A percentile compares a stretch with the other conserved stretches of the same genome.
These are phyloP conservation scores for Chlamydomonas sp. DNA, from an alignment of 139 green algal genomes.

Conservation along the genomic window DNA sequence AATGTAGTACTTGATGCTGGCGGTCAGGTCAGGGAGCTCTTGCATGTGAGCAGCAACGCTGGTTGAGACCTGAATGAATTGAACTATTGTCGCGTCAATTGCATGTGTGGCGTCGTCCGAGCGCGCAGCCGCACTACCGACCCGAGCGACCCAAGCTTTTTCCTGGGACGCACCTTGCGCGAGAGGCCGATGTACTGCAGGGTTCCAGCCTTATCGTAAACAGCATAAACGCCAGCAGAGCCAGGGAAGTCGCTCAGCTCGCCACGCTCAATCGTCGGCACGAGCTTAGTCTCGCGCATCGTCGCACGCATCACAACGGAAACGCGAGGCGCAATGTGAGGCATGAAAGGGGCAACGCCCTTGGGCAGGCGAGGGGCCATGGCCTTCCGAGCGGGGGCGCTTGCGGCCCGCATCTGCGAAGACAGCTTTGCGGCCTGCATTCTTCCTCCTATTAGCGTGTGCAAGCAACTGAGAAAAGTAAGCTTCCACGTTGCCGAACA, in stretches of 20 bases:
- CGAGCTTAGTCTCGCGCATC: not conserved
- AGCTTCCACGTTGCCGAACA: too few species aligned
- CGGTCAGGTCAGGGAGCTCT: constrained; percentile 77
- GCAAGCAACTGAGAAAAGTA: too few species aligned
- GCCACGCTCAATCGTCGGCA: constrained; percentile 48
- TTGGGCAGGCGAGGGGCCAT: not conserved
- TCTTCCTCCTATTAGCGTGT: too few species aligned
- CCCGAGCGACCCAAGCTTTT: not conserved
- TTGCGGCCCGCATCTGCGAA: too few species aligned
- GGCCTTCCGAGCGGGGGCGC: not conserved
- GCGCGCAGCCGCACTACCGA: not conserved
- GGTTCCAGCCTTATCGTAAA: constrained; percentile 60
- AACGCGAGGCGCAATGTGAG: not conserved
- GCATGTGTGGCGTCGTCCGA: not conserved
- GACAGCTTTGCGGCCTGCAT: constrained; percentile 4
- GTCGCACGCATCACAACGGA: not conserved
- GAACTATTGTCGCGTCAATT: not conserved
- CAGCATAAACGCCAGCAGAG: constrained; percentile 76
- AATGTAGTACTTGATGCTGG: constrained; percentile 61
- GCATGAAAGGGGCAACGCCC: not conserved
- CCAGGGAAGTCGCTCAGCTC: constrained; percentile 50
- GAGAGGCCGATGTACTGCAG: constrained; percentile 81
- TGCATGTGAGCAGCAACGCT: constrained; percentile 78
- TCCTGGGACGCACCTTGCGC: constrained; percentile 51
- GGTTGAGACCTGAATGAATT: constrained; percentile 60